Conservation (phyloP, 306 rosid genomes). For the Phaseolus lunatus region DNA sequence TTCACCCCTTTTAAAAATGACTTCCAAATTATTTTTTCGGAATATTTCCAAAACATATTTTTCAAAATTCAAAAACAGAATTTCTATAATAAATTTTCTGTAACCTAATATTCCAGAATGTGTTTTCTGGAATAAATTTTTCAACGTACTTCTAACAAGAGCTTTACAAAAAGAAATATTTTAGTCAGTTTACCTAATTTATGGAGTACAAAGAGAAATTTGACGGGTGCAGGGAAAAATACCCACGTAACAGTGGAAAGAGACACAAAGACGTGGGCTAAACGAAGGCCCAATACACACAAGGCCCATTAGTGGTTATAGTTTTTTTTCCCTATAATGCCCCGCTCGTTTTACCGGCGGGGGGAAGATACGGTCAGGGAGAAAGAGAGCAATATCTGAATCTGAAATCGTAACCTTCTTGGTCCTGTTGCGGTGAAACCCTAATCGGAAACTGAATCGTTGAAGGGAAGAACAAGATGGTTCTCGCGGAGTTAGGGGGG, state of each 20-base stretch:
- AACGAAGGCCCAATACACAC: neutral
- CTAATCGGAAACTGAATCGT: neutral
- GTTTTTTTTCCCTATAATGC: neutral
- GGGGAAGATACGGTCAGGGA: neutral
- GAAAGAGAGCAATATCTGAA: neutral
- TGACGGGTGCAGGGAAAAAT: no score
- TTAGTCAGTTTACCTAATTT: no score
- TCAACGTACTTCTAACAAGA: no score
- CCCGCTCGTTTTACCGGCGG: slow-evolving; percentile 29
- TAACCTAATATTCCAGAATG: no score
- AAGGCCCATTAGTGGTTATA: neutral
- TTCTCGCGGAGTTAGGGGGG: slow-evolving; percentile 86
- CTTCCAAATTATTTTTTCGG: no score
- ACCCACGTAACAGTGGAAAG: neutral
- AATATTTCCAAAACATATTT: no score
- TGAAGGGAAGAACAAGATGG: slow-evolving; percentile 60
- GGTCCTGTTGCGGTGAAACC: neutral
- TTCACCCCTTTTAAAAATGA: no score
- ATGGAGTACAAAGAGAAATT: no score
- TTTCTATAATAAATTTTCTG: no score
- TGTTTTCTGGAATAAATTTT: no score
- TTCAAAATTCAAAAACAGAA: no score
- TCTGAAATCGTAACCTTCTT: neutral
- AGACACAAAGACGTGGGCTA: neutral
- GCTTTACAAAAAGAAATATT: no score